Percentiles rank a stretch among this genome's conserved stretches.
Evolutionary conservation across 2,329 filamentous ascomycete genomes (phyloP).

Genomic region (Nothopassalora personata): DNA sequence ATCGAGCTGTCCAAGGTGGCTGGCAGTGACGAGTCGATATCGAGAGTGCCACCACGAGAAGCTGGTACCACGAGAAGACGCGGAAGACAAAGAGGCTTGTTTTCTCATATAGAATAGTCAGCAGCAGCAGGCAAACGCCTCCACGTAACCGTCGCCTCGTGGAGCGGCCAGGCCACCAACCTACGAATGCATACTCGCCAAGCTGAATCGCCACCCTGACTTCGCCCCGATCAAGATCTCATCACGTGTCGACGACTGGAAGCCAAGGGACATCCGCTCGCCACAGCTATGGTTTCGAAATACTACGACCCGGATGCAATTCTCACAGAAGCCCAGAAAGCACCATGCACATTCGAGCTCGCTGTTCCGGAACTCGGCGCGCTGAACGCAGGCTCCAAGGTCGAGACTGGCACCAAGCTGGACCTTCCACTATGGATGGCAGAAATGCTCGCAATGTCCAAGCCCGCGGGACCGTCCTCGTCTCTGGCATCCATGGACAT

Average conservation of each 20-base stretch:
- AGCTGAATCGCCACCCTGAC: background rate
- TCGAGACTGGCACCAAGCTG: slow-evolving; percentile 75
- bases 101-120: background rate
- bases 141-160: background rate
- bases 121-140: background rate
- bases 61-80: background rate
- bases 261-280: too few species aligned
- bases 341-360: slow-evolving; percentile 90
- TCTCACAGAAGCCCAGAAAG: slow-evolving; percentile 86
- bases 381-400: slow-evolving; percentile 64
- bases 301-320: slow-evolving; percentile 85
- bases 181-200: background rate
- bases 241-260: background rate
- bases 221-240: background rate
- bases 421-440: slow-evolving; percentile 89
- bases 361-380: slow-evolving; percentile 83
- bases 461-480: slow-evolving; percentile 37
- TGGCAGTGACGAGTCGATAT: background rate
- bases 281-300: slow-evolving; percentile 52
- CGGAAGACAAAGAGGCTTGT: background rate
- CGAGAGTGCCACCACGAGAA: background rate
- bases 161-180: background rate
- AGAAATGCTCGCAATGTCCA: slow-evolving; percentile 75
- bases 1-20: background rate
- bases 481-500: slow-evolving; percentile 76